These are phyloP conservation scores for Blastobotrys attinorum DNA, from an alignment of 805 yeast species.

Conservation along the genomic window DNA sequence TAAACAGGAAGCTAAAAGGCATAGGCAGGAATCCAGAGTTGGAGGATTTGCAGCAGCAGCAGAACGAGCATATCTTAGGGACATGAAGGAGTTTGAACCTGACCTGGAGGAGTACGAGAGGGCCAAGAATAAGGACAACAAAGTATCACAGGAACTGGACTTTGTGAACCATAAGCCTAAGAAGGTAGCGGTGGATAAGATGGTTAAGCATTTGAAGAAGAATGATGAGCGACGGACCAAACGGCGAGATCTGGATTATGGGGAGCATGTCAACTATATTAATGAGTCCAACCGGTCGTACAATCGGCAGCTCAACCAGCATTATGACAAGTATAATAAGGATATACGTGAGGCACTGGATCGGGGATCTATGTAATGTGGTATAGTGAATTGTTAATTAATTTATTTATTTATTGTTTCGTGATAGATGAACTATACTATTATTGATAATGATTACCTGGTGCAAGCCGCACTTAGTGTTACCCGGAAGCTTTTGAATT, in stretches of 20 bases:
- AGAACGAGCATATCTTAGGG: constrained; percentile 50
- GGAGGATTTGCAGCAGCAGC: constrained; percentile 48
- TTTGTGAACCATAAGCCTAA: constrained; percentile 34
- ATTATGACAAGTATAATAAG: constrained; percentile 38
- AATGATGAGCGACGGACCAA: constrained; percentile 34
- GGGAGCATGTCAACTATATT: constrained; percentile 36
- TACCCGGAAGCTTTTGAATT: no score
- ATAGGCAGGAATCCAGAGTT: constrained; percentile 29
- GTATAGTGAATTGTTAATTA: background rate
- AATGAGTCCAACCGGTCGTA: constrained; percentile 70
- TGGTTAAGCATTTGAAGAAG: constrained; percentile 25
- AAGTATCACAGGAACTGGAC: constrained; percentile 11
- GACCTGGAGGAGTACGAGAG: constrained; percentile 37
- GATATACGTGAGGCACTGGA: constrained; percentile 31
- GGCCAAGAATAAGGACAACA: constrained; percentile 22
- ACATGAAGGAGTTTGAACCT: constrained; percentile 33
- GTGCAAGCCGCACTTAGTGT: background rate
- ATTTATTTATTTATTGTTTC: background rate
- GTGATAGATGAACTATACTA: background rate
- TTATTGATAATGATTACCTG: background rate
- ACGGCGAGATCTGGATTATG: constrained; percentile 29
- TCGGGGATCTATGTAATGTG: constrained; percentile 26
- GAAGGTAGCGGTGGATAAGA: constrained; percentile 25
- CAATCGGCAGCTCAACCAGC: constrained; percentile 57
- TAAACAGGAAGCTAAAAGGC: constrained; percentile 28